Evolutionary conservation across 164 flowering plant genomes (phyloP), one percentile per base, ranked within the genome.

Genomic region (Liquidambar formosana): DNA sequence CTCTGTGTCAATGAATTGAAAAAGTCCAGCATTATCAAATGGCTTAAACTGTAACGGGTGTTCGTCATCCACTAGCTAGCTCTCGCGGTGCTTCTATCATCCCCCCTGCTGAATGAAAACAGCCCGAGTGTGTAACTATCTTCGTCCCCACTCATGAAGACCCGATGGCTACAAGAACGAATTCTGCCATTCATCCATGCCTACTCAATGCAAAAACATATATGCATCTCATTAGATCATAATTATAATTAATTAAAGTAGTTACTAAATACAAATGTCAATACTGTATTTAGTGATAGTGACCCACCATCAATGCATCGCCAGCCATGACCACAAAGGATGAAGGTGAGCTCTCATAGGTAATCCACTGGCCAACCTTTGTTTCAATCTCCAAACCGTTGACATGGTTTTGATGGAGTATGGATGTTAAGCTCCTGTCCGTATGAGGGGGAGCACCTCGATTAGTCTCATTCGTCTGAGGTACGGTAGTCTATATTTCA

Each of bases 151-250:
- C 47, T 68, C 78, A 82, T 70, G 48, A 77, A 25, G 33, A 84
- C 84, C 18, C 77, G 69, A 59, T 84, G 88, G 25, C 44, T 64
- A n/a, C 76, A 58, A 8, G 84, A 45, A 13, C 59, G 74, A 11
- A 82, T 60, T 61, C 85, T 77, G 18, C 84, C 84, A 57, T 82
- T 82, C 71, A 77, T 84, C 85, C 85, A 84, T 14, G 78, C 83
- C 88, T 84, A 22, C 6, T 33, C 41, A 33, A 33, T 33, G 2
- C 41, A 33, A 33, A 33, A 33, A 6, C 41, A 33, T 33, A 33
- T 2, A 33, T 6, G 4, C 41, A 6, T 6, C 41, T 33, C 6
- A 33, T 2, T 33, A 33, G 41, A n/a, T n/a, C n/a, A n/a, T n/a
- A 33, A 33, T 33, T 33, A 33, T 33, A 33, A 33, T 2, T 33